Conservation (phyloP, 345 rosid species). For the Linum tenue region DNA sequence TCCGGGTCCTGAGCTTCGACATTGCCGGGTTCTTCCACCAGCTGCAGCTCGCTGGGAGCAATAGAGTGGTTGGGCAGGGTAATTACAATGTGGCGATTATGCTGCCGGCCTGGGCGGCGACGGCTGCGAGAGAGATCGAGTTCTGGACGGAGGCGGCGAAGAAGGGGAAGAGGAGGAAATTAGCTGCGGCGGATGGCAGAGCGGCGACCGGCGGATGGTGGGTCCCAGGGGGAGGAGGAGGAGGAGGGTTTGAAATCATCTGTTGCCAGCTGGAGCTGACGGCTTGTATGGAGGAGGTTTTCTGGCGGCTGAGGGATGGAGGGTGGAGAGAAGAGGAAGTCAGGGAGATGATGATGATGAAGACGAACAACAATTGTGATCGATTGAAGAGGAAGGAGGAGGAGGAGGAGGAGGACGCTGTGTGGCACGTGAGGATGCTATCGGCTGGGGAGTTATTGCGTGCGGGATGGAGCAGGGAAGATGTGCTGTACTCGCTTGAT, state of each 20-base stretch:
- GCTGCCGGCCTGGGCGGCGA: slow-evolving; percentile 56
- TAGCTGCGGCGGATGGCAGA: slow-evolving; percentile 47
- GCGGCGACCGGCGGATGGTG: slow-evolving; percentile 8
- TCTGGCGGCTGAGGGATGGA: slow-evolving; percentile 57
- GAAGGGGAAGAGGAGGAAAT: slow-evolving; percentile 28
- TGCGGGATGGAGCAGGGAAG: slow-evolving; percentile 56
- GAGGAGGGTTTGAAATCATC: no score
- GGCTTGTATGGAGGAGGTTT: slow-evolving; percentile 52
- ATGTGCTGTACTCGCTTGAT: slow-evolving; percentile 50
- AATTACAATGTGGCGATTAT: slow-evolving; percentile 3
- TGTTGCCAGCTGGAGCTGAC: slow-evolving; percentile 14
- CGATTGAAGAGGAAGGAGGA: background rate
- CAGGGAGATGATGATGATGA: slow-evolving; percentile 59
- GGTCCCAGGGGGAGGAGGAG: background rate
- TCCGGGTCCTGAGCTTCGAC: slow-evolving; percentile 52
- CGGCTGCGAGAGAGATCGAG: slow-evolving; percentile 33
- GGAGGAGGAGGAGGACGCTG: slow-evolving; percentile 8
- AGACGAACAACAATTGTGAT: slow-evolving; percentile 18
- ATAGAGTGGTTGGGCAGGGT: background rate
- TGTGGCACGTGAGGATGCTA: slow-evolving; percentile 20
- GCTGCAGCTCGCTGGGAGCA: slow-evolving; percentile 20
- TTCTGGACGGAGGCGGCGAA: slow-evolving; percentile 81
- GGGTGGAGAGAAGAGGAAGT: slow-evolving; percentile 88
- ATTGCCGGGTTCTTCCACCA: slow-evolving; percentile 50
- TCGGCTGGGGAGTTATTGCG: slow-evolving; percentile 25